Conservation (phyloP, 2,329 filamentous ascomycete genomes). For the Phialocephala sp. region DNA sequence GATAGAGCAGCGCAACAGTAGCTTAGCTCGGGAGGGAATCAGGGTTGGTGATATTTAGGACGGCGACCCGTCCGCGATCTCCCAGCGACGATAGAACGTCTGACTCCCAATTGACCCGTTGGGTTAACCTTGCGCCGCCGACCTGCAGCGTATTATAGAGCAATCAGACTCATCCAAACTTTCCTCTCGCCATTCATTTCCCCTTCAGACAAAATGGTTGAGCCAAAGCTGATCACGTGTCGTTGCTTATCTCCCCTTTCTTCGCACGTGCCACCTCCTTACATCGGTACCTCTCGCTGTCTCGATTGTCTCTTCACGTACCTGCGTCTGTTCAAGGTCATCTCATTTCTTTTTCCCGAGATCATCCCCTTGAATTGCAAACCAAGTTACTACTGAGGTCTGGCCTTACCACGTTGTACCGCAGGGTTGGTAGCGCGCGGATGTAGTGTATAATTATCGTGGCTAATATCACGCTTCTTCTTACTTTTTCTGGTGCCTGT, state of each 20-base stretch:
- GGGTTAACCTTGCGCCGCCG: background rate
- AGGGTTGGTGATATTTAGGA: background rate
- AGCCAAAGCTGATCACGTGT: background rate
- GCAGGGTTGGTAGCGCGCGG: slow-evolving; percentile 19
- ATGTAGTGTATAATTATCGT: slow-evolving; percentile 14
- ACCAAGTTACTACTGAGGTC: background rate
- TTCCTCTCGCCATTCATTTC: background rate
- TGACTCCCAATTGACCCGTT: background rate
- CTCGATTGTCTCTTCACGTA: slow-evolving; percentile 3
- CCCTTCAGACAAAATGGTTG: background rate
- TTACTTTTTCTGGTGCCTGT: background rate
- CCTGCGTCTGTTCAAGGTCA: slow-evolving; percentile 4
- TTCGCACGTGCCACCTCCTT: slow-evolving; percentile 2
- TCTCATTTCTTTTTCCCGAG: slow-evolving; percentile 10
- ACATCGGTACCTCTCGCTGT: background rate
- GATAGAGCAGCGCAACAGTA: background rate
- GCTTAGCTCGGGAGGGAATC: background rate
- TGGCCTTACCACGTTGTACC: slow-evolving; percentile 10
- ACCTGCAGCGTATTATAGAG: slow-evolving; percentile 1
- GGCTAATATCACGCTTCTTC: slow-evolving; percentile 2
- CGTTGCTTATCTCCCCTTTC: background rate
- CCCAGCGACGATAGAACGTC: background rate
- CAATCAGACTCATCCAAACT: background rate
- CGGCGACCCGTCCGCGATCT: background rate
- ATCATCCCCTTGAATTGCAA: background rate